Base-by-base conservation (phyloP, 306 rosid genomes). In the Prunus padus region DNA sequence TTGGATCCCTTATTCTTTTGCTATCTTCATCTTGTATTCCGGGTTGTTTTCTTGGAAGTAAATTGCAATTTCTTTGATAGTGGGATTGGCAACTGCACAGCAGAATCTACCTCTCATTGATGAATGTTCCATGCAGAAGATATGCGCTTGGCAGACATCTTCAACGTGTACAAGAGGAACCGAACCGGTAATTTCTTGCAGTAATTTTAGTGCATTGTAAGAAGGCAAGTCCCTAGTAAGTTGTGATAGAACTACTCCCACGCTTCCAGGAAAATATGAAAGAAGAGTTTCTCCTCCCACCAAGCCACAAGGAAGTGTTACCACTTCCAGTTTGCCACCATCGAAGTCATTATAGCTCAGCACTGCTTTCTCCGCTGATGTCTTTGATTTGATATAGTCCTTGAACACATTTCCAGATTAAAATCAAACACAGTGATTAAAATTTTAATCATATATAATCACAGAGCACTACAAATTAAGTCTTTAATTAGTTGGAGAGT, bases 281-380 rank as follows among this genome's bases (percentile, higher is more conserved):
- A 82, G 86, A 33, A 77, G 73, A n/a, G 73, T 57, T 28, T 81
- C 86, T 46, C 90, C 93, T 79, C 89, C 93, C 33, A 86, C 85
- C 1, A 73, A 45, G 4, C 89, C 93, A 69, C 80, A 75, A 49
- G 56, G 81, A 18, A 89, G 65, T 16, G 84, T 81, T 22, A 79
- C 93, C 22, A 81, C 93, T 69, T 89, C 88, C 11, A 87, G 2
- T 75, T 62, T 72, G 12, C 78, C 31, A 26, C 59, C 76, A 47
- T 64, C 76, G 9, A 44, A 3, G 13, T 57, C 64, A 45, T 74
- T 57, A 62, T 80, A 79, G 31, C 78, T 86, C 64, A 73, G 46
- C 45, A 70, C 25, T 71, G 77, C 83, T 56, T 55, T 83, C 87
- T 89, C 91, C 11, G 84, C 77, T 12, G 61, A 19, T 30, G 84